Percentiles rank a stretch among this genome's conserved stretches.
Evolutionary conservation across 495 filamentous ascomycete species (phyloP).

Genomic region (Achaetomiella virescens): DNA sequence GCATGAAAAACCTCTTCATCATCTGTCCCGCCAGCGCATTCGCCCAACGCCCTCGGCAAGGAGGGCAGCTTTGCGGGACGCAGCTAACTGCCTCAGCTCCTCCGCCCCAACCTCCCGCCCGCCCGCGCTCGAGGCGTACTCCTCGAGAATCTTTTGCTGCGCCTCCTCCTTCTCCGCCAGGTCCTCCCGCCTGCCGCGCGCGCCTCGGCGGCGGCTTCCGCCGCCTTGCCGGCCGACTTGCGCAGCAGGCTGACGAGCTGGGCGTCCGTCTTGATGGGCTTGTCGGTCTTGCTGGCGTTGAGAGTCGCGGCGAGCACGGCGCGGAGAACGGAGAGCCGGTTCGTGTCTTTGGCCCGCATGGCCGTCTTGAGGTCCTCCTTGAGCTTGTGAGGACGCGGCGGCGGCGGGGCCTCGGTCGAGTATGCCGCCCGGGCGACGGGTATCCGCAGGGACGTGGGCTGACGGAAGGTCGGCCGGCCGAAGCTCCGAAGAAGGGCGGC

Average conservation of each 20-base stretch:
- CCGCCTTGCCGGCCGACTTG: conserved; percentile 33
- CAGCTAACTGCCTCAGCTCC: conserved; percentile 36
- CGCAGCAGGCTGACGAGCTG: conserved; percentile 50
- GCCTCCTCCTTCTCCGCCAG: conserved; percentile 49
- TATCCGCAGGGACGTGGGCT: conserved; percentile 5
- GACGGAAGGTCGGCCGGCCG: conserved; percentile 15
- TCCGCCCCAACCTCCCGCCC: conserved; percentile 37
- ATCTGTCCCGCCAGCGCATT: conserved; percentile 25
- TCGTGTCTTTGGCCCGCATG: conserved; percentile 53
- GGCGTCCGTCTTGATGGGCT: conserved; percentile 49
- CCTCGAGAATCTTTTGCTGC: conserved; percentile 42
- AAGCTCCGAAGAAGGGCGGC: conserved; percentile 14
- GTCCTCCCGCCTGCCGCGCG: conserved; percentile 44
- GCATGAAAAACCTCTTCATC: conserved; percentile 33
- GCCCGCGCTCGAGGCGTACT: conserved; percentile 41
- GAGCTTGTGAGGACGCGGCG: conserved; percentile 38
- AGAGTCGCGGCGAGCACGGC: conserved; percentile 46
- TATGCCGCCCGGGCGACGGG: conserved; percentile 21
- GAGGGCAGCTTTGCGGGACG: conserved; percentile 30
- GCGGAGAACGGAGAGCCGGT: conserved; percentile 49
- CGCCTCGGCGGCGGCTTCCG: conserved; percentile 45
- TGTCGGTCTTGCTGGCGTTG: conserved; percentile 53
- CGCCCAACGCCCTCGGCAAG: conserved; percentile 20
- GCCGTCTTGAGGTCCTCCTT: conserved; percentile 55
- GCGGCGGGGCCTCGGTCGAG: conserved; percentile 33